These are phyloP conservation scores for Lentinula sp. DNA, from an alignment of 768 basidiomycete genomes.

Conservation along the genomic window DNA sequence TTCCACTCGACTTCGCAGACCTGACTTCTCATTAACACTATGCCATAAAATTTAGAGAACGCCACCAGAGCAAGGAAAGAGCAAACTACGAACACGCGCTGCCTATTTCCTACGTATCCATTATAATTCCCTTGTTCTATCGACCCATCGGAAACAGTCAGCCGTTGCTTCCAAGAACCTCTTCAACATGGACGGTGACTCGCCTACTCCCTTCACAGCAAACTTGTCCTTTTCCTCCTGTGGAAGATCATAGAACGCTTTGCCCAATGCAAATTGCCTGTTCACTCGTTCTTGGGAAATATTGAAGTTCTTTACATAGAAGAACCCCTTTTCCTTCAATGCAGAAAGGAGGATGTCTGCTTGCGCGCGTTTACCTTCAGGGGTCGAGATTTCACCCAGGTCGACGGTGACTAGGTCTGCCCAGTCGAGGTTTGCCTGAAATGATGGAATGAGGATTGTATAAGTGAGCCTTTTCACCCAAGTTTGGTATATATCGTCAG, in stretches of 20 bases:
- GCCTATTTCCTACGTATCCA: slow-evolving; percentile 41
- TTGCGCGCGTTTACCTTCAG: slow-evolving; percentile 35
- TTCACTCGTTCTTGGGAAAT: slow-evolving; percentile 43
- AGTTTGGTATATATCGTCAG: not conserved
- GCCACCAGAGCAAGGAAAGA: not conserved
- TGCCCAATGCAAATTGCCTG: slow-evolving; percentile 41
- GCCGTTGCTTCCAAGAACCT: not conserved
- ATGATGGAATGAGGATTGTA: not conserved
- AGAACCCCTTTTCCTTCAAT: slow-evolving; percentile 42
- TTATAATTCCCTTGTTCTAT: slow-evolving; percentile 38
- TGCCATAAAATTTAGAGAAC: not conserved
- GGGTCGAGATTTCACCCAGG: slow-evolving; percentile 30
- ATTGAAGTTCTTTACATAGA: slow-evolving; percentile 47
- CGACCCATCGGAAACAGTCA: not conserved
- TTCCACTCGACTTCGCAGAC: slow-evolving; percentile 36
- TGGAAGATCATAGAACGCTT: slow-evolving; percentile 42
- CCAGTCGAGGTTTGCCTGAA: slow-evolving; percentile 42
- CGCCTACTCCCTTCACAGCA: slow-evolving; percentile 27
- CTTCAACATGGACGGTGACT: not conserved
- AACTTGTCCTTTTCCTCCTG: slow-evolving; percentile 44
- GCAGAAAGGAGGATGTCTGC: slow-evolving; percentile 36
- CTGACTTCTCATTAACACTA: slow-evolving; percentile 28
- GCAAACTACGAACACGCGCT: slow-evolving; percentile 23
- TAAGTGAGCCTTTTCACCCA: not conserved
- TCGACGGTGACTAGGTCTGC: slow-evolving; percentile 44